These are phyloP conservation scores for Vigna mungo DNA, from an alignment of 306 rosid species.

Conservation along the genomic window DNA sequence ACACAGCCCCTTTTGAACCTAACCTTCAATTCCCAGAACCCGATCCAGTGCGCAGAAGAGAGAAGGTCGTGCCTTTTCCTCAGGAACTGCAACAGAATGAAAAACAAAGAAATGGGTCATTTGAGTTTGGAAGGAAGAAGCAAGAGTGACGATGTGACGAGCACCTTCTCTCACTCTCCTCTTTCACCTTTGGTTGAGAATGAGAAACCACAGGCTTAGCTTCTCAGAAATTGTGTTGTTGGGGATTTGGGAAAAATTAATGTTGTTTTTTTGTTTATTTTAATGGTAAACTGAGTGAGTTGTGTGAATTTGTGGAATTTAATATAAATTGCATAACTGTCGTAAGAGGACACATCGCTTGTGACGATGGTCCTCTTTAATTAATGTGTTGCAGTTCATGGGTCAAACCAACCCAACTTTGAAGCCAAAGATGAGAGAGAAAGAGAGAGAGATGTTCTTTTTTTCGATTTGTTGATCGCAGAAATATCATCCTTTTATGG, in stretches of 20 bases:
- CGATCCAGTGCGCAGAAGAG: slow-evolving; percentile 51
- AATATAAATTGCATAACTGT: slow-evolving; percentile 40
- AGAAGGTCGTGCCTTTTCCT: slow-evolving; percentile 41
- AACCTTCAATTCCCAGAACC: slow-evolving; percentile 52
- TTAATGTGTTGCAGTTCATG: slow-evolving; percentile 51
- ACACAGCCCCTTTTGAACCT: slow-evolving; percentile 45
- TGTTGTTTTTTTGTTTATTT: slow-evolving; percentile 13
- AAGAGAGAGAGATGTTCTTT: slow-evolving; percentile 19
- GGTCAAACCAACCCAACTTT: slow-evolving; percentile 57
- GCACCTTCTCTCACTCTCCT: slow-evolving; percentile 42
- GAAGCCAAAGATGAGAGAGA: slow-evolving; percentile 42
- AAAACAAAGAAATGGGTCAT: slow-evolving; percentile 44
- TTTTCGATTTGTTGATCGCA: slow-evolving; percentile 29
- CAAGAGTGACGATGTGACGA: slow-evolving; percentile 39
- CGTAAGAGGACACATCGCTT: slow-evolving; percentile 48
- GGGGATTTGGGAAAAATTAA: slow-evolving; percentile 39
- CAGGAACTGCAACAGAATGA: slow-evolving; percentile 54
- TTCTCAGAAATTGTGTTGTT: slow-evolving; percentile 54
- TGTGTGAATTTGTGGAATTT: slow-evolving; percentile 18
- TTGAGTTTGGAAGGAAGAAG: slow-evolving; percentile 35
- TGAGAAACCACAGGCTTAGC: slow-evolving; percentile 57
- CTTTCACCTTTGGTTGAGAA: slow-evolving; percentile 37
- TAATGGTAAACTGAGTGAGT: slow-evolving; percentile 35
- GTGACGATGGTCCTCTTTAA: slow-evolving; percentile 52
- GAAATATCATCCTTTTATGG: slow-evolving; percentile 44